Conservation (phyloP, 2,329 filamentous ascomycete species). For the Fusarium concolor region DNA sequence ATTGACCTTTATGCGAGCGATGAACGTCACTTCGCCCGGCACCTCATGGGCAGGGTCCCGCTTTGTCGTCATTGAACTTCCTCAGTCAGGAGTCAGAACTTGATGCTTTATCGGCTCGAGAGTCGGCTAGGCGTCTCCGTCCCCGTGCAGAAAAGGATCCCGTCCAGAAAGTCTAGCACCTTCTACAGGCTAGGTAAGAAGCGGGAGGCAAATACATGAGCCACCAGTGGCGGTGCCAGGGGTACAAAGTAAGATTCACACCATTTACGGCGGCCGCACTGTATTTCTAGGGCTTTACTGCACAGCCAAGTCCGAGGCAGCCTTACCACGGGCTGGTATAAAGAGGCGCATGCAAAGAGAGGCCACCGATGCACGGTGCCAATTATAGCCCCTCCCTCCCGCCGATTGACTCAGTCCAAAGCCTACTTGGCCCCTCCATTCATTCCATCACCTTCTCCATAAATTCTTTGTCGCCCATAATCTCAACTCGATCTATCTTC, state of each 20-base stretch:
- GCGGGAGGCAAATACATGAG: slow-evolving; percentile 12
- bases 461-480: slow-evolving; percentile 43
- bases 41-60: slow-evolving; percentile 15
- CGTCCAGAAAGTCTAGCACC: slow-evolving; percentile 45
- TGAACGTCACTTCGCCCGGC: slow-evolving; percentile 10
- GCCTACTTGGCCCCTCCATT: slow-evolving; percentile 37
- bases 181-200: slow-evolving; percentile 40
- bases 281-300: slow-evolving; percentile 11
- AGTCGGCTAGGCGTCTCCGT: slow-evolving; percentile 20
- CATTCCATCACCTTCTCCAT: slow-evolving; percentile 49
- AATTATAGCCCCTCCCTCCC: slow-evolving; percentile 42
- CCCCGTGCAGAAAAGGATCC: slow-evolving; percentile 11
- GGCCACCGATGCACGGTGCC: slow-evolving; percentile 40
- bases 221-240: slow-evolving; percentile 42
- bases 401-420: slow-evolving; percentile 55
- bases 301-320: slow-evolving; percentile 12
- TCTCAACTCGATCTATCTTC: slow-evolving; percentile 38
- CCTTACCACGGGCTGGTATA: slow-evolving; percentile 16
- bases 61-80: slow-evolving; percentile 36
- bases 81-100: slow-evolving; percentile 20
- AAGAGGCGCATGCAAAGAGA: slow-evolving; percentile 28
- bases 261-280: neutral
- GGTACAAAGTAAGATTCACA: slow-evolving; percentile 32
- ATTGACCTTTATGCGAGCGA: too few species aligned
- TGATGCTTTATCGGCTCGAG: slow-evolving; percentile 7